A percentile compares a stretch with the other conserved stretches of the same genome.
These are phyloP conservation scores for Chionographis japonica DNA, from an alignment of 106 monocot genomes.

Conservation along the genomic window DNA sequence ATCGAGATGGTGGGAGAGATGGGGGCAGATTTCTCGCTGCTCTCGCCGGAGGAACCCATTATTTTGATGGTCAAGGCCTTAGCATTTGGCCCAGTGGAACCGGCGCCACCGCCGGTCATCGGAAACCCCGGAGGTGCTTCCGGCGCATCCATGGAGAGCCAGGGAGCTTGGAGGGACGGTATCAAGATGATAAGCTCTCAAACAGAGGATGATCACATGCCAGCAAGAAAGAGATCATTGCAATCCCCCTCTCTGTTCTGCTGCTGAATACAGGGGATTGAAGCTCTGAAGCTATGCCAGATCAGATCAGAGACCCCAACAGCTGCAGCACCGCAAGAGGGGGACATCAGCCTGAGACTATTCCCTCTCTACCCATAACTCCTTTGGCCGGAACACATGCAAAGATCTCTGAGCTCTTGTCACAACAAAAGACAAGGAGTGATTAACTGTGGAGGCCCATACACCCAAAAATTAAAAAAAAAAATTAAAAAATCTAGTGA, in stretches of 20 bases:
- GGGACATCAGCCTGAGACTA: background rate
- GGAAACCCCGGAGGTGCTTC: slow-evolving; percentile 6
- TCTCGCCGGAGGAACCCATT: slow-evolving; percentile 4
- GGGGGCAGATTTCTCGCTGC: slow-evolving; percentile 28
- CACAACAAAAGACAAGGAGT: slow-evolving; percentile 8
- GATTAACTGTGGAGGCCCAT: slow-evolving; percentile 7
- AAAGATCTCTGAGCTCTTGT: background rate
- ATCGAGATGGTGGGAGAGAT: slow-evolving; percentile 58
- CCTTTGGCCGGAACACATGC: background rate
- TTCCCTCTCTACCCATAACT: background rate
- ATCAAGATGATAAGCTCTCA: background rate
- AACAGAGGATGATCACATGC: background rate
- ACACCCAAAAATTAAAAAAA: no score
- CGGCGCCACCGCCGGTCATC: background rate
- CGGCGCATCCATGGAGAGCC: slow-evolving; percentile 31
- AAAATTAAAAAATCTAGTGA: background rate
- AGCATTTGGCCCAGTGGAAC: slow-evolving; percentile 15
- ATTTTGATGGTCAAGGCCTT: slow-evolving; percentile 52
- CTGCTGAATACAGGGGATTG: no score
- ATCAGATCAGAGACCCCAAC: no score
- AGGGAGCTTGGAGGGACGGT: background rate
- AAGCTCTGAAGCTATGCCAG: no score
- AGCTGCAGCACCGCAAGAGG: background rate
- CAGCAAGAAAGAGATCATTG: no score
- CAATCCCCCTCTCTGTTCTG: no score